A percentile compares a stretch with the other conserved stretches of the same genome.
These are phyloP conservation scores for Boletus rubropictus DNA, from an alignment of 768 basidiomycete species.

Conservation along the genomic window DNA sequence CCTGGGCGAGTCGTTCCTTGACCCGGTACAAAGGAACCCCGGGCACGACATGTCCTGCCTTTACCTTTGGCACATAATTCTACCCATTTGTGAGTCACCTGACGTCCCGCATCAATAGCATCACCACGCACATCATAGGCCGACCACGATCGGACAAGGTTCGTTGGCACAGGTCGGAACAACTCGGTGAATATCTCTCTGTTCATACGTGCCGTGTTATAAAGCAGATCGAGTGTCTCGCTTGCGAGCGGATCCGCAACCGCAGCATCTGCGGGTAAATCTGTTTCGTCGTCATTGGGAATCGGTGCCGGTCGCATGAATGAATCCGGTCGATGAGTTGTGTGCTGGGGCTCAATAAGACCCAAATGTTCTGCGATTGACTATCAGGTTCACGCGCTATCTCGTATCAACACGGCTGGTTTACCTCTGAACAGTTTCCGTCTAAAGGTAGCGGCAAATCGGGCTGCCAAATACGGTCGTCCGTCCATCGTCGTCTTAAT, in stretches of 20 bases:
- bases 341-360: conserved; percentile 68
- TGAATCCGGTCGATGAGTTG: conserved; percentile 33
- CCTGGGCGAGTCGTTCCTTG: conserved; percentile 67
- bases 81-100: conserved; percentile 27
- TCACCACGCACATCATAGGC: conserved; percentile 61
- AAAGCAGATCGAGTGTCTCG: conserved; percentile 55
- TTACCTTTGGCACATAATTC: conserved; percentile 70
- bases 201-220: conserved; percentile 69
- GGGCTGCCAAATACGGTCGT: conserved; percentile 58
- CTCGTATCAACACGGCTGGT: conserved; percentile 4
- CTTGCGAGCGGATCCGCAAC: conserved; percentile 78
- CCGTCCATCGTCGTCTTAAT: conserved; percentile 78
- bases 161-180: conserved; percentile 82
- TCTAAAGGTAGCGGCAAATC: conserved; percentile 80
- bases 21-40: conserved; percentile 60
- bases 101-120: not conserved
- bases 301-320: conserved; percentile 80
- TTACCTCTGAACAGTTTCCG: conserved; percentile 78
- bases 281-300: conserved; percentile 62
- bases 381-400: conserved; percentile 1
- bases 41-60: conserved; percentile 76
- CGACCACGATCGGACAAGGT: conserved; percentile 72
- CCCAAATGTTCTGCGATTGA: conserved; percentile 71
- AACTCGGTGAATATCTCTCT: conserved; percentile 81
- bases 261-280: conserved; percentile 48